Base-by-base conservation (phyloP, 768 basidiomycete genomes). In the Calocybe gangraenosa region DNA sequence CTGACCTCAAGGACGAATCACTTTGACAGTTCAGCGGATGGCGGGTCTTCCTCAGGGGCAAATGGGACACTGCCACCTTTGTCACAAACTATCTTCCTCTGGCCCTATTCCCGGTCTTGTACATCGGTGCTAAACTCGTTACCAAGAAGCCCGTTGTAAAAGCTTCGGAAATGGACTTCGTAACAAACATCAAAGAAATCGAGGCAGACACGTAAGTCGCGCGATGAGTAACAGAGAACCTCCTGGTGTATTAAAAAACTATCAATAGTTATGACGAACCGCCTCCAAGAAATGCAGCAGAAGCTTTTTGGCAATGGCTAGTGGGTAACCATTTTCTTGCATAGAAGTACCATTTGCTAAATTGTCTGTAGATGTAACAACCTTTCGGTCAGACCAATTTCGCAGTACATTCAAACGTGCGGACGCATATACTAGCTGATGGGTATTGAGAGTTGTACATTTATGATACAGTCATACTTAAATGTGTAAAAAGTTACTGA, bases 21-120 rank as follows among this genome's bases (percentile, higher is more conserved):
- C 3, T 7, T 35, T 42, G 46, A 28, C 37, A 76, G 76, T 61
- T 73, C 52, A 73, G 71, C 30, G 68, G 73, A 37, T 73, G 67
- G 68, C 40, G 60, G 13, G 71, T 67, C 14, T 71, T 65, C 60
- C 55, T 75, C 18, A 68, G 66, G 47, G 68, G 60, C 10, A 49
- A 53, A 15, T 71, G 69, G 89, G 58, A 60, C 20, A 70, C 69
- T 3, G 81, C 76, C 22, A 73, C 63, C n/a, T 94, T 95, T 55
- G 73, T 94, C 43, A 92, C 91, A 18, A 90, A 80, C 61, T 96
- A 94, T 63, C 59, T 92, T 35, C 87, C 85, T 17, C 60, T 81
- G 4, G 51, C 58, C n/a, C 42, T 83, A 23, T 91, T 92, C 79
- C 89, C 90, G 15, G 42, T 92, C 40, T 58, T 95, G 30, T 95